A percentile compares a stretch with the other conserved stretches of the same genome.
These are phyloP conservation scores for Neurospora hispaniola DNA, from an alignment of 495 filamentous ascomycete genomes.

Conservation along the genomic window DNA sequence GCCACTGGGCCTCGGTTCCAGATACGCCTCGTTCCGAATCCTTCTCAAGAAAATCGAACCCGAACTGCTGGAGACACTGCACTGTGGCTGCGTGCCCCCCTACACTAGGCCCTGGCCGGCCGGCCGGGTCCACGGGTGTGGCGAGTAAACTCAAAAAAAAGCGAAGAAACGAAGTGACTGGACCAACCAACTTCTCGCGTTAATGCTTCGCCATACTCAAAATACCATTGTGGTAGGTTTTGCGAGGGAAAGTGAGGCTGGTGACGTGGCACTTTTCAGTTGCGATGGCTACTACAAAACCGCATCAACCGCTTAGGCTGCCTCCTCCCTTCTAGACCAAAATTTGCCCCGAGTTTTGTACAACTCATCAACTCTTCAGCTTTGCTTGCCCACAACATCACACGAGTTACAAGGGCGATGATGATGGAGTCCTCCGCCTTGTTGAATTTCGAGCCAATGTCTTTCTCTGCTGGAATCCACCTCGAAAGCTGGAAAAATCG, in stretches of 20 bases:
- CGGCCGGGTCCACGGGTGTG: neutral
- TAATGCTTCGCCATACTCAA: neutral
- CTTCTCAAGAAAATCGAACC: neutral
- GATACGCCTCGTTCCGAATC: neutral
- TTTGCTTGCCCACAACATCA: neutral
- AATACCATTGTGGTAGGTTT: neutral
- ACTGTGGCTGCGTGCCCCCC: neutral
- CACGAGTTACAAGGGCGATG: neutral
- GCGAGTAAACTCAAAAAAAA: neutral
- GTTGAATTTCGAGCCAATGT: neutral
- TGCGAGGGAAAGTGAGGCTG: neutral
- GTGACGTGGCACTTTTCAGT: neutral
- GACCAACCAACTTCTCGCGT: neutral
- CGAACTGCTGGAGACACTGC: neutral
- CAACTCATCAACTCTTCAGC: neutral
- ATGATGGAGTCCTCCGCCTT: neutral
- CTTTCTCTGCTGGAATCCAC: neutral
- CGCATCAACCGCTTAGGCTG: neutral
- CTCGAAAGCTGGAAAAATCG: neutral
- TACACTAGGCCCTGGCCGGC: too few relatives aligned
- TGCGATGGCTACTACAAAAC: neutral
- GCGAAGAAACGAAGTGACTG: neutral
- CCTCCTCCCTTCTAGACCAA: neutral
- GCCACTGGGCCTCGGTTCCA: neutral
- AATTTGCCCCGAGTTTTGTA: neutral